phyloP scores from a whole-genome alignment of 106 monocot genomes.

The Apostasia ramifera region DNA sequence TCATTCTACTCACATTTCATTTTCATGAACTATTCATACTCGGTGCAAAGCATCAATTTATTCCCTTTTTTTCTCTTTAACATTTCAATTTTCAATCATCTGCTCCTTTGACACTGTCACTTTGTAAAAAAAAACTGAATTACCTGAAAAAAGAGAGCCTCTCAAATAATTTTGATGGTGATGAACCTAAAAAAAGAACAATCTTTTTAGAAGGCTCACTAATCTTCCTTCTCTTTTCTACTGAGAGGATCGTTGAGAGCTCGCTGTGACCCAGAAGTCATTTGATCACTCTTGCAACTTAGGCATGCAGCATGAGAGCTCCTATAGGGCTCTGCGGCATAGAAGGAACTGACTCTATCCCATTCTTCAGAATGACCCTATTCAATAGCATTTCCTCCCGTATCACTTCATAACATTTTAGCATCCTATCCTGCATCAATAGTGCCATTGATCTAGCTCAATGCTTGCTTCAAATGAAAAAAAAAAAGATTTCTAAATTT shows the following conservation, averaged over 20 bases:
- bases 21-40: constrained; percentile 24
- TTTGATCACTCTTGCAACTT: constrained; percentile 54
- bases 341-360: constrained; percentile 22
- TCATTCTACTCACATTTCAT: constrained; percentile 22
- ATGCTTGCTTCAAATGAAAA: too few relatives aligned
- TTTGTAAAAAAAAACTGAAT: constrained; percentile 1
- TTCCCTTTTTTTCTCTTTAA: constrained; percentile 1
- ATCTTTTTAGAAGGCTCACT: constrained; percentile 12
- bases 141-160: constrained; percentile 14
- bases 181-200: background rate
- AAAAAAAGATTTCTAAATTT: too few relatives aligned
- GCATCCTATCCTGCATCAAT: constrained; percentile 59
- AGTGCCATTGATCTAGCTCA: background rate
- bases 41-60: background rate
- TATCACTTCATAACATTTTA: constrained; percentile 50
- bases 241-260: constrained; percentile 25
- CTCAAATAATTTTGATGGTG: constrained; percentile 3
- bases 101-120: background rate
- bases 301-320: constrained; percentile 60
- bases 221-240: constrained; percentile 56
- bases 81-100: constrained; percentile 17
- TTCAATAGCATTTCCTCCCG: constrained; percentile 24
- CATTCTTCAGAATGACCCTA: constrained; percentile 14
- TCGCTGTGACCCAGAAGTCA: constrained; percentile 25
- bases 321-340: constrained; percentile 69